phyloP scores from a whole-genome alignment of 768 basidiomycete species.

The Russula brevipes region DNA sequence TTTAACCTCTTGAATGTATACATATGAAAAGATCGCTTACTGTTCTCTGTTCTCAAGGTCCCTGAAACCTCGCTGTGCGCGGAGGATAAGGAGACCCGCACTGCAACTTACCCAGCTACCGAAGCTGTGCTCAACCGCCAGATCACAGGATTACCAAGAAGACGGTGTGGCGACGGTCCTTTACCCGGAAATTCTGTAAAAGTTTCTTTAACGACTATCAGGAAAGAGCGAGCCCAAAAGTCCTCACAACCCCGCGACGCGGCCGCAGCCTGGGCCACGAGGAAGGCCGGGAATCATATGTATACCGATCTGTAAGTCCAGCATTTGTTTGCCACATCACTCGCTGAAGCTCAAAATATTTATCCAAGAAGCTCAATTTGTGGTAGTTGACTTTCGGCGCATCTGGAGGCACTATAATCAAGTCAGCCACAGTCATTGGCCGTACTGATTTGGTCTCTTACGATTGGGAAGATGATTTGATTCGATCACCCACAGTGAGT shows the following conservation, averaged over 20 bases:
- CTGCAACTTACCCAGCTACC: slow-evolving; percentile 57
- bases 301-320: slow-evolving; percentile 90
- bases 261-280: slow-evolving; percentile 90
- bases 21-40: slow-evolving; percentile 39
- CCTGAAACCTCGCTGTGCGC: slow-evolving; percentile 85
- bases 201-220: neutral
- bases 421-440: neutral
- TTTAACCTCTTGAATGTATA: neutral
- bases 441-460: slow-evolving; percentile 39
- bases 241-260: slow-evolving; percentile 86
- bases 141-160: slow-evolving; percentile 89
- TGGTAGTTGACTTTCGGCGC: slow-evolving; percentile 86
- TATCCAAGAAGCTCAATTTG: slow-evolving; percentile 81
- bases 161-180: slow-evolving; percentile 92
- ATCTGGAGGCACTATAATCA: slow-evolving; percentile 55
- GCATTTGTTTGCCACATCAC: slow-evolving; percentile 99
- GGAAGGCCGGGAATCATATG: slow-evolving; percentile 89
- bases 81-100: slow-evolving; percentile 78
- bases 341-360: slow-evolving; percentile 86
- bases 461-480: slow-evolving; percentile 69
- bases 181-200: slow-evolving; percentile 95
- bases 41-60: slow-evolving; percentile 95
- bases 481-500: slow-evolving; percentile 94
- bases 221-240: neutral
- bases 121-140: slow-evolving; percentile 85